phyloP scores from a whole-genome alignment of 169 alveolate species.

The Cryptosporidium ubiquitum region DNA sequence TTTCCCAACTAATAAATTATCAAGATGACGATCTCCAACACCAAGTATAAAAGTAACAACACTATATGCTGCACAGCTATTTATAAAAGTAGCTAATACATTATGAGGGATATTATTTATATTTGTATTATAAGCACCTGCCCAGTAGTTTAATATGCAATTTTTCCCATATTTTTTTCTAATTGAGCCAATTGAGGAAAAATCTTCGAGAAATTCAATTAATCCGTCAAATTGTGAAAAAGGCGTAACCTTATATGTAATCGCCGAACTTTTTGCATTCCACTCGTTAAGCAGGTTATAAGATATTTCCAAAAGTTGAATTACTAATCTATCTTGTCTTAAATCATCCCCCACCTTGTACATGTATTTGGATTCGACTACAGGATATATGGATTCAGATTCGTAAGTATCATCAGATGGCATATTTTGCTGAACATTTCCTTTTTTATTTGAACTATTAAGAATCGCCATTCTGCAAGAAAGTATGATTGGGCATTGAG shows the following conservation, averaged over 20 bases:
- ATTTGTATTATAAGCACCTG: constrained; percentile 44
- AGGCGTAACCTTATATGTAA: constrained; percentile 88
- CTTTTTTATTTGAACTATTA: not conserved
- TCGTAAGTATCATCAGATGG: constrained; percentile 14
- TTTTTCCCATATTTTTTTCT: constrained; percentile 76
- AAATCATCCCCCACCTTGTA: constrained; percentile 96
- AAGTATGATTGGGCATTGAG: constrained; percentile 65
- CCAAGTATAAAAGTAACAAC: constrained; percentile 97
- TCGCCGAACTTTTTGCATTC: constrained; percentile 89
- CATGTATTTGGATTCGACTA: constrained; percentile 79
- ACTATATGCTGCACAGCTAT: constrained; percentile 97
- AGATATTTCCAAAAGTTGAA: constrained; percentile 89
- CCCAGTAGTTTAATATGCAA: constrained; percentile 76
- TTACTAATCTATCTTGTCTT: constrained; percentile 93
- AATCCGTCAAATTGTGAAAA: constrained; percentile 86
- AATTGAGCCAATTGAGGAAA: constrained; percentile 74
- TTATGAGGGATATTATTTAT: constrained; percentile 25
- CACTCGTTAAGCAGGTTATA: constrained; percentile 88
- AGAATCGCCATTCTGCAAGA: constrained; percentile 67
- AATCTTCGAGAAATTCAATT: constrained; percentile 82
- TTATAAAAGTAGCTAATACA: constrained; percentile 87
- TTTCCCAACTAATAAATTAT: constrained; percentile 93
- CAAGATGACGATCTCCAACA: constrained; percentile 99
- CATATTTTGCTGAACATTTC: not conserved
- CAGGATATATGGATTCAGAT: constrained; percentile 69